Evolutionary conservation across 306 rosid species (phyloP).

Genomic region (Vachellia collinsii): DNA sequence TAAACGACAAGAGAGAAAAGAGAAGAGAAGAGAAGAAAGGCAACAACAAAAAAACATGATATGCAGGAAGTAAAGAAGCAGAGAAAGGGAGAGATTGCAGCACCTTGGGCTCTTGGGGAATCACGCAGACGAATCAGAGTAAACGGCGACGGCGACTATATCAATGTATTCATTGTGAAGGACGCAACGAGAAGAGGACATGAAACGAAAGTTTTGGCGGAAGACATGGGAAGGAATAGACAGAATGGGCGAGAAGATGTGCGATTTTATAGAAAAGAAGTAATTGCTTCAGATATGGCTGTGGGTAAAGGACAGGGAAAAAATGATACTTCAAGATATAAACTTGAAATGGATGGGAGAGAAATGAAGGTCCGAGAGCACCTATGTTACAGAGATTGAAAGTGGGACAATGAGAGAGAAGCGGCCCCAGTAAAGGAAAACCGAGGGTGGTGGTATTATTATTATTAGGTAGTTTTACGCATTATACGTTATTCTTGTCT

Average conservation of each 20-base stretch:
- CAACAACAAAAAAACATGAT: neutral
- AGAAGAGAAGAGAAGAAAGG: neutral
- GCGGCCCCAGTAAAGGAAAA: neutral
- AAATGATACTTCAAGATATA: neutral
- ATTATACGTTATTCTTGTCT: neutral
- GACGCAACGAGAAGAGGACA: neutral
- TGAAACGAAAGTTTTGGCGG: neutral
- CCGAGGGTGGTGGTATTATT: neutral
- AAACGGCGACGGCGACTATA: constrained; percentile 1
- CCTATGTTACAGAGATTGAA: neutral
- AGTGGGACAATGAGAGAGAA: neutral
- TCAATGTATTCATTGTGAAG: constrained; percentile 11
- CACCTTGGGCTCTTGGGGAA: constrained; percentile 37
- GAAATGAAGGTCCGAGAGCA: neutral
- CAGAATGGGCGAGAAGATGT: neutral
- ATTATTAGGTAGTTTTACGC: neutral
- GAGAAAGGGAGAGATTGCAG: neutral
- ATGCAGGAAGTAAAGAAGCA: neutral
- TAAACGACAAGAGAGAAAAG: neutral
- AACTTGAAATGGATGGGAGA: neutral
- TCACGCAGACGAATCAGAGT: constrained; percentile 40
- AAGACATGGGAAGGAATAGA: neutral
- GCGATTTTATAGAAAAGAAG: neutral
- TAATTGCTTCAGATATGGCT: neutral
- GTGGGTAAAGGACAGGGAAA: neutral